These are phyloP conservation scores for Penicillium sp. DNA, from an alignment of 2,329 filamentous ascomycete genomes.

Conservation along the genomic window DNA sequence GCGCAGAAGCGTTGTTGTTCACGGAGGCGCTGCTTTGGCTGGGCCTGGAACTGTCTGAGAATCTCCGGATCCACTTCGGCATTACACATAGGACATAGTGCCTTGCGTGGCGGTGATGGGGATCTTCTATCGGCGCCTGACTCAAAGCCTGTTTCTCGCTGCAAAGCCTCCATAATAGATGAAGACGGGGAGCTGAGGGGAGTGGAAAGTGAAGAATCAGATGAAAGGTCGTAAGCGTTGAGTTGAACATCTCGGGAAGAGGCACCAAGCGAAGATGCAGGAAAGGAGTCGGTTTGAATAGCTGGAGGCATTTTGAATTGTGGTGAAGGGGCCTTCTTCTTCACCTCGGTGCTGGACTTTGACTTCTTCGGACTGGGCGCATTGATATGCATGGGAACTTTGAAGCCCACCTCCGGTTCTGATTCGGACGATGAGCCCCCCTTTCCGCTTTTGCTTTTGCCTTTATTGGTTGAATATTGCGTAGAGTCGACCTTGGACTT, in stretches of 20 bases:
- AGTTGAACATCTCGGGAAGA: conserved; percentile 20
- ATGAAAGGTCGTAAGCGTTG: conserved; percentile 21
- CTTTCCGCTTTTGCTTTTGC: conserved; percentile 6
- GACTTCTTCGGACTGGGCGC: conserved; percentile 12
- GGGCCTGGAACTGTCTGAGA: conserved; percentile 53
- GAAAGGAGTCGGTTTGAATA: conserved; percentile 22
- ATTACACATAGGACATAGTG: conserved; percentile 68
- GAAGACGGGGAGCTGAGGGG: conserved; percentile 31
- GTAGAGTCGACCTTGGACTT: background rate
- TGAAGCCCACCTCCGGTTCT: conserved; percentile 22
- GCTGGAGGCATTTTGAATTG: conserved; percentile 29
- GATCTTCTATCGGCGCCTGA: background rate
- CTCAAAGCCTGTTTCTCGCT: conserved; percentile 13
- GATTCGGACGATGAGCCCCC: background rate
- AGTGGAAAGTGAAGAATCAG: conserved; percentile 31
- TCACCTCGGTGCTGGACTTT: background rate
- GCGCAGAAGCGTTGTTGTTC: conserved; percentile 59
- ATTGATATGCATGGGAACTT: conserved; percentile 27
- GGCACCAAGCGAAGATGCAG: conserved; percentile 30
- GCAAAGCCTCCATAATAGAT: conserved; percentile 15
- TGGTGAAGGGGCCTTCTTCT: background rate
- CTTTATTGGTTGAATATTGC: background rate
- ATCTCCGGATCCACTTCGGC: conserved; percentile 56
- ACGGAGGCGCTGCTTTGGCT: conserved; percentile 35
- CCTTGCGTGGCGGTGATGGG: conserved; percentile 10